Conservation (phyloP, 1,284 basidiomycete species). For the Cryptococcus sp. region DNA sequence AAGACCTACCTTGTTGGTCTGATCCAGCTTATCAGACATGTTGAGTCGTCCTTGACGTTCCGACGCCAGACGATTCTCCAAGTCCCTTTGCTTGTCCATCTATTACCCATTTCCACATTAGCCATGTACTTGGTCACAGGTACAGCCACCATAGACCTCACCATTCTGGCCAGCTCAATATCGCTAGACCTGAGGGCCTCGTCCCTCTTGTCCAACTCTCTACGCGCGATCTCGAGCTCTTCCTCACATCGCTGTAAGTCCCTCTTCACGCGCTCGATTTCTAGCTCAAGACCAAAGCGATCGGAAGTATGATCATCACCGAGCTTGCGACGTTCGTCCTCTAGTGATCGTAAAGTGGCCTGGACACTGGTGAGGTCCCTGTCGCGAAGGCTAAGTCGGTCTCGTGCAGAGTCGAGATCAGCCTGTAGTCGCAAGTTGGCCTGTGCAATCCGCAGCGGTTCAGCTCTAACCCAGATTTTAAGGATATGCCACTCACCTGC, state of each 20-base stretch:
- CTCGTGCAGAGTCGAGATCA: constrained; percentile 55
- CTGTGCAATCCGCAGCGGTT: constrained; percentile 17
- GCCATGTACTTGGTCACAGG: neutral
- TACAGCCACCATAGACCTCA: constrained; percentile 29
- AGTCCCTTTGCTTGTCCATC: constrained; percentile 74
- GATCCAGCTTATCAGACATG: constrained; percentile 81
- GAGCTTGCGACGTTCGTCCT: constrained; percentile 61
- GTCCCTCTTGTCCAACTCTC: constrained; percentile 71
- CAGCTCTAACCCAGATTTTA: neutral
- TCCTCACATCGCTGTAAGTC: constrained; percentile 80
- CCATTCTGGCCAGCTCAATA: constrained; percentile 66
- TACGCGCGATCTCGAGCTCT: constrained; percentile 71
- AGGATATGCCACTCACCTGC: constrained; percentile 26
- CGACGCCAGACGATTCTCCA: constrained; percentile 71
- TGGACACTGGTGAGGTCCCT: constrained; percentile 75
- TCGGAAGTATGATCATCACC: constrained; percentile 81
- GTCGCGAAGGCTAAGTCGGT: constrained; percentile 48
- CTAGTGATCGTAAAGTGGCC: constrained; percentile 62
- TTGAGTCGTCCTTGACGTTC: constrained; percentile 83
- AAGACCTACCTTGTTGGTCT: constrained; percentile 57
- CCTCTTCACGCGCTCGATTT: constrained; percentile 82
- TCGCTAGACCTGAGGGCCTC: constrained; percentile 67
- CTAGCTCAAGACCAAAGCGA: constrained; percentile 83
- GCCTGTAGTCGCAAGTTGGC: constrained; percentile 40
- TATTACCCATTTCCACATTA: constrained; percentile 18